These are phyloP conservation scores for Pinus taeda DNA, from an alignment of 75 land plant species.

Conservation along the genomic window DNA sequence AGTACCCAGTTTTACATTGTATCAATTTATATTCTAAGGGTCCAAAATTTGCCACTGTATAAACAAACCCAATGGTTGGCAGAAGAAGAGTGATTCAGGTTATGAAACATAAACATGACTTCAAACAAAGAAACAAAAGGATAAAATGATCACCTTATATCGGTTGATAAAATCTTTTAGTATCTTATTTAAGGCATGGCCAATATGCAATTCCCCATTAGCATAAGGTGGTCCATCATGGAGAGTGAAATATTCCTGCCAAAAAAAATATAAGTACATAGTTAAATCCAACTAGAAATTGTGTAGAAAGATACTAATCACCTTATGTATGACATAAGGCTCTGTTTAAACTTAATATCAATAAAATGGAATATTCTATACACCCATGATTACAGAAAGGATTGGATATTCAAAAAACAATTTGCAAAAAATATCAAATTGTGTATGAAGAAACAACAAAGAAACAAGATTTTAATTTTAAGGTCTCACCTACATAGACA, in stretches of 20 bases:
- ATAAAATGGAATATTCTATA: too few species aligned
- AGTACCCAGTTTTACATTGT: neutral
- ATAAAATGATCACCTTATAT: constrained; percentile 64
- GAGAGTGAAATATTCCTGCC: constrained; percentile 74
- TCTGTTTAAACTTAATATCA: neutral
- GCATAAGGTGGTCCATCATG: constrained; percentile 99
- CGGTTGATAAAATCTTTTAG: constrained; percentile 98
- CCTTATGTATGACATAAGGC: neutral
- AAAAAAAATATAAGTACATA: neutral
- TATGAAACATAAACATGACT: neutral
- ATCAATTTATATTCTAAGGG: neutral
- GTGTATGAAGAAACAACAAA: too few species aligned
- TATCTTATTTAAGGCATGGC: constrained; percentile 97
- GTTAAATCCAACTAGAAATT: too few species aligned
- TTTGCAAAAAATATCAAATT: too few species aligned
- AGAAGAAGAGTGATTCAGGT: too few species aligned
- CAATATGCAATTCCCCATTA: constrained; percentile 92
- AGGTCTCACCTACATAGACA: too few species aligned
- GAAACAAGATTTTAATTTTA: too few species aligned
- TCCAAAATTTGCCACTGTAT: neutral
- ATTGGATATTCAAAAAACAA: too few species aligned
- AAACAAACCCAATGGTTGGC: too few species aligned
- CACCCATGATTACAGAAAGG: too few species aligned
- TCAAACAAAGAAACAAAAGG: constrained; percentile 2
- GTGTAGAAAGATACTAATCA: neutral